Base-by-base conservation (phyloP, 176 grass and related monocot genomes). In the Rhynchospora tenuis region DNA sequence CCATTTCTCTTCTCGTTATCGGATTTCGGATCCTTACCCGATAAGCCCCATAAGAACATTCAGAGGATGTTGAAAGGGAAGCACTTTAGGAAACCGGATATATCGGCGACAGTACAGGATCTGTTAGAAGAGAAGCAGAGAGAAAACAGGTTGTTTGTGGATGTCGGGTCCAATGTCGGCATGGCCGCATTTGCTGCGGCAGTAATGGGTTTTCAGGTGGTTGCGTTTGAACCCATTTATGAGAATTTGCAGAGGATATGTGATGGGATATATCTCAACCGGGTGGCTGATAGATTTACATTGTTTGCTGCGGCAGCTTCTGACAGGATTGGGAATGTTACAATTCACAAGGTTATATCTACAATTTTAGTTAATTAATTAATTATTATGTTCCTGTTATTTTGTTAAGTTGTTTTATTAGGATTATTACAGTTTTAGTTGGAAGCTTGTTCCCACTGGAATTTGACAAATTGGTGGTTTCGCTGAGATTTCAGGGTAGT, bases 221-320 rank as follows among this genome's bases (percentile, higher is more conserved):
- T 98, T 45, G 86, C 91, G 0, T 93, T 98, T n/a, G 96, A 98
- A 88, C 96, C 92, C 5, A 82, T 95, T 64, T 82, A 91, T 11
- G 93, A 98, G 88, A 98, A 95, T 54, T 79, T 95, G 64, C 93
- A 93, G 66, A 88, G 88, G 88, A 93, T 99, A 46, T 99, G 93
- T 42, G 91, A 93, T 9, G 93, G 91, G 8, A 29, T 99, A 26
- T 91, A 92, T 81, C 76, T 99, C 46, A 95, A 95, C 58, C 80
- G 93, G 57, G 91, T 88, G 33, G 78, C 73, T 27, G 86, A 99
- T 57, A 73, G 65, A 52, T 71, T 95, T 12, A 65, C 69, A 19
- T 68, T 93, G 28, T 95, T 90, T 72, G 73, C 87, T 1, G 91
- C 89, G 0, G 91, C 89, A 0, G 86, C 93, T 24, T 98, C 96